Base-by-base conservation (phyloP, 805 yeast genomes). In the Kluyveromyces lactis region DNA sequence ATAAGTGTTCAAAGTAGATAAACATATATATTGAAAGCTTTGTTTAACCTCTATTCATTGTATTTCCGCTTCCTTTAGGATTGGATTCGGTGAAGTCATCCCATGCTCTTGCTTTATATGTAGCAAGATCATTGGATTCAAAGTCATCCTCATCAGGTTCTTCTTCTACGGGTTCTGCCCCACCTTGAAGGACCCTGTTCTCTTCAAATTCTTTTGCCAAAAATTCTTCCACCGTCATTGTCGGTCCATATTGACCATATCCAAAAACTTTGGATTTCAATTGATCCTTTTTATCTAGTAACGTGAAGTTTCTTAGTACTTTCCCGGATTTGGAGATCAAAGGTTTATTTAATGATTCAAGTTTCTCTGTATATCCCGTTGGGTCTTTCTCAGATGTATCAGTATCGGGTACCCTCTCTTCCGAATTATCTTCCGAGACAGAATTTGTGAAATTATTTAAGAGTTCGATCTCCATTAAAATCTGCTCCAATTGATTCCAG, bases 161-260 rank as follows among this genome's bases (percentile, higher is more conserved):
- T 43, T 63, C 57, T 18, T 44, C 43, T 6, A 31, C 26, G n/a
- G n/a, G n/a, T 29, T 52, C 38, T 53, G 66, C 54, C 59, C 78
- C 55, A 60, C 76, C 55, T 52, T 66, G 66, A 29, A 75, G 67
- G 70, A 89, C 82, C 41, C 90, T 89, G 2, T 96, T 96, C 51
- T 83, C 79, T 15, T 79, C 78, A 45, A 84, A 67, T 56, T 92
- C 98, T 49, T 86, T 77, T 35, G 87, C 95, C 38, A 92, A 66
- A 44, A 83, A 80, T 50, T 92, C 97, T 47, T 92, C 98, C 0
- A 92, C 87, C 0, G 95, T 69, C 92, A 92, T 86, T 0, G 97
- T 86, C 2, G 98, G 98, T 21, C 90, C 68, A 18, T 72, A 77
- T 61, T 92, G 97, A 1, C 97, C 98, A 2, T 94, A 86, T 1